A percentile compares a stretch with the other conserved stretches of the same genome.
Evolutionary conservation across 2,329 filamentous ascomycete genomes (phyloP).

Genomic region (Sclerotinia subarctica): DNA sequence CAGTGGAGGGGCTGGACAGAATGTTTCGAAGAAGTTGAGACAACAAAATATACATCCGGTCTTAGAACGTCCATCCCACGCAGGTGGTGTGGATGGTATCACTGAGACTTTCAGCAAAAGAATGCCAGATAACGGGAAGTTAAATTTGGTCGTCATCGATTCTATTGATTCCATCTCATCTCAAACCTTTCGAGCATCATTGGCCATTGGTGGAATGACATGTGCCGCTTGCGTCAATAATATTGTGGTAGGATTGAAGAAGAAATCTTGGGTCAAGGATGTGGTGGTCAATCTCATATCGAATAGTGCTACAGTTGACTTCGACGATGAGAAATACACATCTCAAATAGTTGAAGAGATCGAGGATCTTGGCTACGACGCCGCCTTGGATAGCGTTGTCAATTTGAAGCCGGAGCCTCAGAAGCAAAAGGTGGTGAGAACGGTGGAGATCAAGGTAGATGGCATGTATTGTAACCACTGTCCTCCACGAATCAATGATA

Average conservation of each 20-base stretch:
- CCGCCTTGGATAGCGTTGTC: conserved; percentile 51
- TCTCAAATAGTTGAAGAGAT: conserved; percentile 48
- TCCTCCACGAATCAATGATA: conserved; percentile 54
- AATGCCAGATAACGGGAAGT: conserved; percentile 5
- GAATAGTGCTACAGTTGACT: conserved; percentile 50
- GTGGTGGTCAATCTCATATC: conserved; percentile 51
- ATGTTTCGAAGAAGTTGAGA: conserved; percentile 17
- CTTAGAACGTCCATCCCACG: neutral
- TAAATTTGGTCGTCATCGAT: conserved; percentile 39
- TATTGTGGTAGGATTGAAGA: conserved; percentile 47
- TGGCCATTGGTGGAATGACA: conserved; percentile 56
- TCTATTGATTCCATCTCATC: conserved; percentile 32
- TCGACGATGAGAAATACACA: conserved; percentile 44
- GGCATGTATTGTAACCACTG: conserved; percentile 76
- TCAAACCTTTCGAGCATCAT: conserved; percentile 47
- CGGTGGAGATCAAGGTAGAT: conserved; percentile 62
- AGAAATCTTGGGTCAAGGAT: conserved; percentile 47
- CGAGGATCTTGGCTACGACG: conserved; percentile 65
- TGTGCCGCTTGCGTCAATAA: conserved; percentile 52
- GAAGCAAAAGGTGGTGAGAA: conserved; percentile 40
- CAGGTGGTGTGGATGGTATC: conserved; percentile 1
- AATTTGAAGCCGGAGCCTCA: conserved; percentile 29
- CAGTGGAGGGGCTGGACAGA: conserved; percentile 30
- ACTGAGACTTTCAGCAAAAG: conserved; percentile 5
- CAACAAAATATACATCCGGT: neutral